Evolutionary conservation across 73 alveolate species (phyloP).

Genomic region (Paramecium pentaurelia): DNA sequence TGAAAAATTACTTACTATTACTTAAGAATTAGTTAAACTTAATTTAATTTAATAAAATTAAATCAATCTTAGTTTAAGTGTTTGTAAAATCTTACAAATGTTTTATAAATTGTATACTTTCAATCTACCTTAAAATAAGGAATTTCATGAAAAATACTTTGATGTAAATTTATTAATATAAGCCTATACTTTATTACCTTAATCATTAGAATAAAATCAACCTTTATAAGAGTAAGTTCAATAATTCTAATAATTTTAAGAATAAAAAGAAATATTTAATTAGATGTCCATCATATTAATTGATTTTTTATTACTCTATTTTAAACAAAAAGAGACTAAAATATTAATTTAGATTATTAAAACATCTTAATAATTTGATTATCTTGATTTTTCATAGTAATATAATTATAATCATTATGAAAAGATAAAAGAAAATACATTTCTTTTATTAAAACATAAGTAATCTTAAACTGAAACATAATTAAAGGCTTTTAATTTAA

Average conservation of each 20-base stretch:
- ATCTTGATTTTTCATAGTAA: background rate
- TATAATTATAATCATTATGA: background rate
- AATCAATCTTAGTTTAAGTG: conserved; percentile 4
- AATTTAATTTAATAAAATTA: background rate
- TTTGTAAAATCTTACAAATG: background rate
- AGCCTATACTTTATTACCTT: background rate
- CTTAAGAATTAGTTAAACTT: background rate
- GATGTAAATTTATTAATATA: background rate
- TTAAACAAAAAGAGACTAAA: background rate
- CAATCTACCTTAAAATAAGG: background rate
- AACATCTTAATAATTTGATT: background rate
- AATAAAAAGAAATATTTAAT: conserved; percentile 11
- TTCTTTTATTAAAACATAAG: background rate
- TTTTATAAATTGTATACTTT: conserved; percentile 16
- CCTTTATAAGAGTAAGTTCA: background rate
- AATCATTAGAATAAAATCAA: background rate
- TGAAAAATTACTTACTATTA: background rate
- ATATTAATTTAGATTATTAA: background rate
- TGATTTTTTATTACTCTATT: background rate
- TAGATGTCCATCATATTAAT: background rate
- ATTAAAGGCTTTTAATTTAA: background rate
- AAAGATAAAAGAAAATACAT: background rate
- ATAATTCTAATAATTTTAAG: background rate
- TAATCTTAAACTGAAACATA: background rate
- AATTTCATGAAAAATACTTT: background rate